Conservation (phyloP, 345 rosid genomes). For the Trapa bicornis region DNA sequence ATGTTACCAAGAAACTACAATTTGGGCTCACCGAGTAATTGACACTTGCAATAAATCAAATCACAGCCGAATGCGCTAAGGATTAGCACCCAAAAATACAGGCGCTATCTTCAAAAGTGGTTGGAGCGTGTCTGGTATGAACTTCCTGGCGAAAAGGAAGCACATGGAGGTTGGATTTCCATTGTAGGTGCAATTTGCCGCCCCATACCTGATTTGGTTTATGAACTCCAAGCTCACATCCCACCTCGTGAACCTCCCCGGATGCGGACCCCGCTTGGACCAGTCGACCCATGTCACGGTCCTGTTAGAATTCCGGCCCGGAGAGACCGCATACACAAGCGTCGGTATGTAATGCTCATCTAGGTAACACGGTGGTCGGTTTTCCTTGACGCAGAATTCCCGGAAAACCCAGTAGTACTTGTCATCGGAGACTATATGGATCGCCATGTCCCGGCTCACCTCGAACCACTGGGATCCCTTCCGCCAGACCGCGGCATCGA, state of each 20-base stretch:
- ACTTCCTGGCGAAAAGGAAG: conserved; percentile 8
- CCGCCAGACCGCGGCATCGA: conserved; percentile 1
- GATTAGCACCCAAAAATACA: background rate
- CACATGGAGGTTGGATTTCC: conserved; percentile 3
- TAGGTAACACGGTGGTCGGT: background rate
- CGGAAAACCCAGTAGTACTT: background rate
- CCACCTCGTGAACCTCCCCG: background rate
- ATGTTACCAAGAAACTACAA: background rate
- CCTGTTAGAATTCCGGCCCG: background rate
- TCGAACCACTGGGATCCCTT: conserved; percentile 11
- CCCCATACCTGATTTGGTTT: background rate
- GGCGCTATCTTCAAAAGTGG: conserved; percentile 7
- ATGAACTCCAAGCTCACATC: conserved; percentile 5
- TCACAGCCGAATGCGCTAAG: background rate
- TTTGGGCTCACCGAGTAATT: background rate
- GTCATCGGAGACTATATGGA: background rate
- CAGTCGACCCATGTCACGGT: conserved; percentile 8
- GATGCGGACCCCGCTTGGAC: conserved; percentile 6
- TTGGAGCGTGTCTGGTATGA: conserved; percentile 3
- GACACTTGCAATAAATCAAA: background rate
- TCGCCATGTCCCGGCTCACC: conserved; percentile 3
- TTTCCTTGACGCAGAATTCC: conserved; percentile 3
- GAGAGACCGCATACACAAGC: background rate
- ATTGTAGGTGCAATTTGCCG: conserved; percentile 4
- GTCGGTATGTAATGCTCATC: conserved; percentile 9